Evolutionary conservation across 2,329 filamentous ascomycete genomes (phyloP).

Genomic region (Xenosphaeropsis pyriputrescens): DNA sequence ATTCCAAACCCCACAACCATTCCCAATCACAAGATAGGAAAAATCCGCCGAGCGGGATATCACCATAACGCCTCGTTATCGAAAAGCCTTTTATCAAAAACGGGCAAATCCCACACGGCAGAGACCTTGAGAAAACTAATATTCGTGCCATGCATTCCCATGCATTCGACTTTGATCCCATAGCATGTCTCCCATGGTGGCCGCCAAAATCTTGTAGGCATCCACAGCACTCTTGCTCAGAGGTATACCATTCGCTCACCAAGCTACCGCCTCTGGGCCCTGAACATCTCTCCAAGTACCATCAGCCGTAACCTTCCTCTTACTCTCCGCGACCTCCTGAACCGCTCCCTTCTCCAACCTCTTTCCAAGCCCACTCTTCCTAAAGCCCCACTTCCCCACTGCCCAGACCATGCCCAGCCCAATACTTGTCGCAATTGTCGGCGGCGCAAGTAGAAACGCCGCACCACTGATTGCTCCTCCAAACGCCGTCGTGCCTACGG

Average conservation of each 20-base stretch:
- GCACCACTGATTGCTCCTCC: conserved; percentile 14
- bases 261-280: conserved; percentile 14
- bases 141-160: no score
- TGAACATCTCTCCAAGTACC: conserved; percentile 17
- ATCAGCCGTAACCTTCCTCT: conserved; percentile 10
- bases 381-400: conserved; percentile 17
- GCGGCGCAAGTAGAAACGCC: conserved; percentile 15
- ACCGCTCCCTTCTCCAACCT: conserved; percentile 6
- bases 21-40: no score
- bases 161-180: no score
- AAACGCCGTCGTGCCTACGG: conserved; percentile 14
- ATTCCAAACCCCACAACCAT: no score
- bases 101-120: no score
- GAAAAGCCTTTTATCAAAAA: no score
- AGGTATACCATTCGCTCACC: conserved; percentile 6
- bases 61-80: no score
- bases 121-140: no score
- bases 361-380: conserved; percentile 12
- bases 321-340: conserved; percentile 5
- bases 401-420: conserved; percentile 14
- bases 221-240: neutral
- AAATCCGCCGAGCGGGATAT: no score
- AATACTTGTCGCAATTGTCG: conserved; percentile 12
- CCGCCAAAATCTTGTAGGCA: conserved; percentile 29
- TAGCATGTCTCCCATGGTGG: conserved; percentile 30